Evolutionary conservation across 83 land plant genomes (phyloP), one percentile per base, ranked within the genome.

Genomic region (Diphasiastrum complanatum): DNA sequence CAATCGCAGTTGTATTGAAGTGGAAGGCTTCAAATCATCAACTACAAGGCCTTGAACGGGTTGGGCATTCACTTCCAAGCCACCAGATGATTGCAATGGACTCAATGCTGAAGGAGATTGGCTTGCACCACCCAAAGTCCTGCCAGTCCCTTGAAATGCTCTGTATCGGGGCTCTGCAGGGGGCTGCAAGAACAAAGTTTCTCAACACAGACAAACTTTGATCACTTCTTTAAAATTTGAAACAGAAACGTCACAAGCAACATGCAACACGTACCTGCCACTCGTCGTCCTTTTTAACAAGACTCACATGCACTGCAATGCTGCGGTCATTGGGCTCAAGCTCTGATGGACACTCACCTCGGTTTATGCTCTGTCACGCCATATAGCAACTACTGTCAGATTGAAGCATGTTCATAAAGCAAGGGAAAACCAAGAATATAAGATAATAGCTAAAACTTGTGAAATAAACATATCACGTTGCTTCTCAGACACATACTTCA

Each of bases 1-100:
- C 47, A 95, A 68, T 30, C 99, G 78, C 1, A 95, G 75, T 75
- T 95, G 99, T 45, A 95, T 73, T 24, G 99, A 83, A 18, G 99
- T 89, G 4, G 69, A 58, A 27, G 97, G 99, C 63, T 74, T 73
- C 16, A 79, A 57, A 5, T 76, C 74, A 64, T 95, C 87, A 4
- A 95, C 82, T 22, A 79, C 35, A 16, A 89, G 72, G 35, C 93
- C 93, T 27, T 49, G 58, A 1, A 80, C 61, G 30, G 87, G 76
- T 0, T 61, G 23, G 41, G 76, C 66, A 29, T 68, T 74, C 25
- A 58, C 48, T 54, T 60, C 61, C 2, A n/a, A 64, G 1, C 62
- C 5, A 33, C 65, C 31, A 36, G 72, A 34, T 20, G 63, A 19
- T 4, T 34, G 58, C 26, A 51, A 66, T 22, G 80, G 45, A n/a